Conservation (phyloP, 2,329 filamentous ascomycete genomes). For the Clonostachys sp. region DNA sequence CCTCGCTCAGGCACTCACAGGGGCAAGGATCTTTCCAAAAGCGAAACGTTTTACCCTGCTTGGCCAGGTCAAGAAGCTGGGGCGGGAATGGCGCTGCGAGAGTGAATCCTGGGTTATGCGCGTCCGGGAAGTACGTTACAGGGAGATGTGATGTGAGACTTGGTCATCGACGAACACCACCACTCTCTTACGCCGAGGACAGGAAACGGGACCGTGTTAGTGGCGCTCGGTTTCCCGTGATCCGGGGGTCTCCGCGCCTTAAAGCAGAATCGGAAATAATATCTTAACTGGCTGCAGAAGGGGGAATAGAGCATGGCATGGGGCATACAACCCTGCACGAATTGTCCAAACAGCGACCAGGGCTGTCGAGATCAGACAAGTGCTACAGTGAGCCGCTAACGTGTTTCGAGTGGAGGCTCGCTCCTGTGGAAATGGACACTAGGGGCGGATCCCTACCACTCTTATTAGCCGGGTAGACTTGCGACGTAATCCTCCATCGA, state of each 20-base stretch:
- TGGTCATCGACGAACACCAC: slow-evolving; percentile 15
- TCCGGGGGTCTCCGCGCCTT: slow-evolving; percentile 39
- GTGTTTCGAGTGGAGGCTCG: slow-evolving; percentile 32
- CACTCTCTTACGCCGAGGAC: background rate
- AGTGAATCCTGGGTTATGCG: background rate
- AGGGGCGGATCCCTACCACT: slow-evolving; percentile 6
- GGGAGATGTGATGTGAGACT: slow-evolving; percentile 9
- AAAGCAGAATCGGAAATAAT: slow-evolving; percentile 45
- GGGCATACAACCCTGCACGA: slow-evolving; percentile 29
- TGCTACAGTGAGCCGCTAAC: slow-evolving; percentile 24
- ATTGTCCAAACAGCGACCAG: slow-evolving; percentile 24
- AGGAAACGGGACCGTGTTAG: slow-evolving; percentile 16
- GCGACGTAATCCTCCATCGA: slow-evolving; percentile 4
- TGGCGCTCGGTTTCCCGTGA: slow-evolving; percentile 22
- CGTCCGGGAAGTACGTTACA: slow-evolving; percentile 1
- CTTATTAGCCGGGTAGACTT: slow-evolving; percentile 3
- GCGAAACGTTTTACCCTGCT: background rate
- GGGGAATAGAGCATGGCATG: slow-evolving; percentile 24
- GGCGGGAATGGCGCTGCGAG: background rate
- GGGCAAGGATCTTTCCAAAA: too few species aligned
- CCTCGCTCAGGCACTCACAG: too few species aligned
- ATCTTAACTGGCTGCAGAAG: slow-evolving; percentile 32
- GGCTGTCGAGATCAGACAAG: slow-evolving; percentile 29
- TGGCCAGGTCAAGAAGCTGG: background rate
- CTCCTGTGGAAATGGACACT: slow-evolving; percentile 15